Evolutionary conservation across 208 protist species (phyloP).

Genomic region (Tritrichomonas musculus): DNA sequence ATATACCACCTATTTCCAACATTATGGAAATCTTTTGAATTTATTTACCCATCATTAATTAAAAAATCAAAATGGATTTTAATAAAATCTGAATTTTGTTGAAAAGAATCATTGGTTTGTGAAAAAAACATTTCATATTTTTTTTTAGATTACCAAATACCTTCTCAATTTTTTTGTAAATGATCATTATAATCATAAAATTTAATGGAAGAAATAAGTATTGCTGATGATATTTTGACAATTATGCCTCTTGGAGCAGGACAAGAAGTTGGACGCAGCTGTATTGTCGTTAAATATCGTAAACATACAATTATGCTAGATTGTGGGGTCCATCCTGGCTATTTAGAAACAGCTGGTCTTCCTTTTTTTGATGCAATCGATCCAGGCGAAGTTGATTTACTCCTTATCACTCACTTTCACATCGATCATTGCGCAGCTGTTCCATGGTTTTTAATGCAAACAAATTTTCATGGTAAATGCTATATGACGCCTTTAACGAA

Average conservation of each 20-base stretch:
- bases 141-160: no score
- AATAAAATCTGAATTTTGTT: no score
- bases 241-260: constrained; percentile 33
- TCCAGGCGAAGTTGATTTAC: constrained; percentile 37
- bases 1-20: no score
- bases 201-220: constrained; percentile 3
- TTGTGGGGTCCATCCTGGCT: constrained; percentile 34
- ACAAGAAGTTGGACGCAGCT: constrained; percentile 33
- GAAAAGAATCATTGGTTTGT: no score
- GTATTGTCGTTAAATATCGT: constrained; percentile 17
- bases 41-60: no score
- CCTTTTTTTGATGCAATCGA: constrained; percentile 24
- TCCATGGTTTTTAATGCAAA: constrained; percentile 55
- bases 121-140: no score
- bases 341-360: background rate
- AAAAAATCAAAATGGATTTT: no score
- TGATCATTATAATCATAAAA: no score
- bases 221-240: background rate
- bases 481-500: constrained; percentile 59
- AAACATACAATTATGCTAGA: background rate
- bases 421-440: constrained; percentile 54
- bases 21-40: no score
- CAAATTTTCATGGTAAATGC: constrained; percentile 47
- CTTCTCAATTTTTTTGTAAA: no score
- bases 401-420: constrained; percentile 58